A percentile compares a stretch with the other conserved stretches of the same genome.
phyloP scores from a whole-genome alignment of 2,329 filamentous ascomycete species.

The Colletotrichum liriopes region DNA sequence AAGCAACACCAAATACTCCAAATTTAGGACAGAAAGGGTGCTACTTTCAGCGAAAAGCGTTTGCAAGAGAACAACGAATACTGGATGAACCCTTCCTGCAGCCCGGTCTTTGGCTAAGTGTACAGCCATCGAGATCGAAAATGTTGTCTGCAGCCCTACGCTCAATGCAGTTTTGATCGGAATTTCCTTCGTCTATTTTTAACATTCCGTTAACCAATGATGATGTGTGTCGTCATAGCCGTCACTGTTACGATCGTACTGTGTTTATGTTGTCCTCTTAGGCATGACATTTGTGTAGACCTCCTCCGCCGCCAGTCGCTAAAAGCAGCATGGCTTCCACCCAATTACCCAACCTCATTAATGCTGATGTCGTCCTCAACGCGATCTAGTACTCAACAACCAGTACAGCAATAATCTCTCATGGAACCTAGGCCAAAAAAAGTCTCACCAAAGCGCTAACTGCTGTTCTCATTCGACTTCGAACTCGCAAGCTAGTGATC shows the following conservation, averaged over 20 bases:
- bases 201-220: not conserved
- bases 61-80: not conserved
- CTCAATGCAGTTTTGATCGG: not conserved
- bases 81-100: not conserved
- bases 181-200: not conserved
- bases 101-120: not conserved
- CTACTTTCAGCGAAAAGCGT: not conserved
- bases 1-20: constrained; percentile 1
- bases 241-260: not conserved
- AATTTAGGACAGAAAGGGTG: not conserved
- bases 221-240: not conserved
- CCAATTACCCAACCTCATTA: accelerated
- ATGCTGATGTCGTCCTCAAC: not conserved
- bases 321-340: not conserved
- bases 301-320: not conserved
- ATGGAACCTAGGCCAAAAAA: too few relatives aligned
- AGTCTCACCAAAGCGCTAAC: not conserved
- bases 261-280: not conserved
- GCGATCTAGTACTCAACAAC: not conserved
- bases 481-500: not conserved
- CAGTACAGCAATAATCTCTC: not conserved
- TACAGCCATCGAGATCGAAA: not conserved
- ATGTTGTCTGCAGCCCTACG: not conserved
- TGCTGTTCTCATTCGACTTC: not conserved
- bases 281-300: too few relatives aligned